Conservation (phyloP, 176 grass and related monocot genomes). For the maize (Zea mays) region DNA sequence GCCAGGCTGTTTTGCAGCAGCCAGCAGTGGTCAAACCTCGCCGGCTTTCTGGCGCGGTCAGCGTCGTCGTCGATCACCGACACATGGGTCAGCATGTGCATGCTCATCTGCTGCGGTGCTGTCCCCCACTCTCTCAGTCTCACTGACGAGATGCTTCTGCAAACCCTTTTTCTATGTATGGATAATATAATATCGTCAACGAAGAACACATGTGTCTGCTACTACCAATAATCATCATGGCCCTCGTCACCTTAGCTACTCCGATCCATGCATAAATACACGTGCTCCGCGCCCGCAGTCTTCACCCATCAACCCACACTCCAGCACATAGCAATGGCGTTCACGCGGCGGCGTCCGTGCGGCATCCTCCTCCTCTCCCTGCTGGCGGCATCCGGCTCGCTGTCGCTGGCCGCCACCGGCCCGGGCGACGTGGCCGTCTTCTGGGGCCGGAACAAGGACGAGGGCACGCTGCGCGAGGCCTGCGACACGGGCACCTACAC, state of each 20-base stretch:
- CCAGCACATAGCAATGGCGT: background rate
- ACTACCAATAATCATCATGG: background rate
- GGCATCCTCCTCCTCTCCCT: background rate
- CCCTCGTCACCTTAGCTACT: background rate
- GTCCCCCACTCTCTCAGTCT: conserved; percentile 8
- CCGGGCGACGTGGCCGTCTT: background rate
- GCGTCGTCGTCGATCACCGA: background rate
- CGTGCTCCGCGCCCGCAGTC: background rate
- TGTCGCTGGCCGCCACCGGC: background rate
- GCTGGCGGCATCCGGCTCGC: background rate
- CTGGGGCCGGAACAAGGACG: conserved; percentile 9
- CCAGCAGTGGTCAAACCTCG: no score
- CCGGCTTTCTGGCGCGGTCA: background rate
- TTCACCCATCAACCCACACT: background rate
- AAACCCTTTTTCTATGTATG: background rate
- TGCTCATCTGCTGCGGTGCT: background rate
- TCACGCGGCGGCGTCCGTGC: background rate
- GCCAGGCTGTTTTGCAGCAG: no score
- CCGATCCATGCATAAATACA: background rate
- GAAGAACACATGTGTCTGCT: no score
- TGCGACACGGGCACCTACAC: conserved; percentile 14
- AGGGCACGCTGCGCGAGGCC: conserved; percentile 12
- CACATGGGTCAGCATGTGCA: background rate
- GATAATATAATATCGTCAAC: no score
- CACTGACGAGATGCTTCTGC: background rate